Evolutionary conservation across 768 basidiomycete genomes (phyloP).

Genomic region (Cystobasidium ongulense): DNA sequence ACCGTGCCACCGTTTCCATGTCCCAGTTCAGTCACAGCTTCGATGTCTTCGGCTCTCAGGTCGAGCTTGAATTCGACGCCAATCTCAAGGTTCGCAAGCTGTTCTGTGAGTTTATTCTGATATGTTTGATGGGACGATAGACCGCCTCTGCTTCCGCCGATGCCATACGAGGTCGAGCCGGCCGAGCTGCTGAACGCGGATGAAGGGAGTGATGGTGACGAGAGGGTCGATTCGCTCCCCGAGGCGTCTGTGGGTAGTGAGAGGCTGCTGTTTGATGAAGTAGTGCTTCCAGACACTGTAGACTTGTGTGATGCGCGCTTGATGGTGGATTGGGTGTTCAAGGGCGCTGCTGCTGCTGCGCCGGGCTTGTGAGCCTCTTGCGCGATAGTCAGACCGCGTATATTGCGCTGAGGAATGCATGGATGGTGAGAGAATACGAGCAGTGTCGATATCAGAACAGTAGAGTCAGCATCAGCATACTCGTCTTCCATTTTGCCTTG

Average conservation of each 20-base stretch:
- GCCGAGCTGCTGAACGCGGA: conserved; percentile 44
- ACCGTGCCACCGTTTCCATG: conserved; percentile 97
- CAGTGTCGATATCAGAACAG: not conserved
- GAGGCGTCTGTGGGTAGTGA: conserved; percentile 25
- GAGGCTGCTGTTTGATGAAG: not conserved
- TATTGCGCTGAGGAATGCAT: conserved; percentile 34
- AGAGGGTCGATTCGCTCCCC: conserved; percentile 49
- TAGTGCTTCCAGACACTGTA: not conserved
- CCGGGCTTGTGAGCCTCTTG: conserved; percentile 37
- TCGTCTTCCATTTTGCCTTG: too few species aligned
- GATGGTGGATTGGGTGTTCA: conserved; percentile 17
- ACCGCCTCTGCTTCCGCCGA: conserved; percentile 3
- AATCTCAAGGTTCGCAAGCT: conserved; percentile 76
- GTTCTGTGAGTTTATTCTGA: conserved; percentile 69
- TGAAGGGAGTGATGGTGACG: conserved; percentile 49
- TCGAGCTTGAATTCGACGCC: conserved; percentile 68
- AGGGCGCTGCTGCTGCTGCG: conserved; percentile 15
- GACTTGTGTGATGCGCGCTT: conserved; percentile 18
- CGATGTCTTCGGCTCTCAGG: conserved; percentile 78
- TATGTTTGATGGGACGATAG: conserved; percentile 31
- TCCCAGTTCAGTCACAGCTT: conserved; percentile 81
- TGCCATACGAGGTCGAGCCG: conserved; percentile 50
- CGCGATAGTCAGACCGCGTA: conserved; percentile 38
- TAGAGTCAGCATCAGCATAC: not conserved
- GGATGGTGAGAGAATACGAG: not conserved